Conservation (phyloP, 306 rosid species). For the apple (Malus domestica) region ASM211411v1 NC_041798.1:27648501-27649000, state of each 20-base stretch:
- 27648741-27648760: slow-evolving; percentile 22
- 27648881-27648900: not conserved
- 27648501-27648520: slow-evolving; percentile 8
- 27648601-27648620: not conserved
- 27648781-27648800: not conserved
- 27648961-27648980: not conserved
- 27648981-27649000: not conserved
- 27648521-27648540: not conserved
- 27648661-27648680: no score
- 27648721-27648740: slow-evolving; percentile 30
- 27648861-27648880: not conserved
- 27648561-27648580: not conserved
- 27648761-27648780: not conserved
- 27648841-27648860: not conserved
- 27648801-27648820: not conserved
- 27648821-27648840: not conserved
- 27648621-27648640: not conserved
- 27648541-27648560: not conserved
- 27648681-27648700: not conserved
- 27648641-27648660: not conserved
- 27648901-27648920: not conserved
- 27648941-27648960: not conserved
- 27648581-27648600: not conserved
- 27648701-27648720: slow-evolving; percentile 19
- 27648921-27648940: not conserved